A percentile compares a stretch with the other conserved stretches of the same genome.
These are phyloP conservation scores for Anastatica hierochuntica DNA, from an alignment of 345 rosid species.

Conservation along the genomic window DNA sequence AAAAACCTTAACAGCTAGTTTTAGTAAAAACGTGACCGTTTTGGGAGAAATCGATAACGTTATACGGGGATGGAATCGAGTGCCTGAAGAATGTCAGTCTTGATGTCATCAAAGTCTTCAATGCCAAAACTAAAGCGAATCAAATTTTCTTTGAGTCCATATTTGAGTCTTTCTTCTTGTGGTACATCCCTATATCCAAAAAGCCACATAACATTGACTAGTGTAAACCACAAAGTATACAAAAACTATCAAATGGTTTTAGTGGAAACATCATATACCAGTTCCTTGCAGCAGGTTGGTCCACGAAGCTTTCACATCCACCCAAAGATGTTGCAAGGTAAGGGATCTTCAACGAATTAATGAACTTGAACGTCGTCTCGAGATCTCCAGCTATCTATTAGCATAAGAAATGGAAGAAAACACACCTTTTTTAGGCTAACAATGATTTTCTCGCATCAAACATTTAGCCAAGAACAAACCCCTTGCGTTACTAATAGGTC, in stretches of 20 bases:
- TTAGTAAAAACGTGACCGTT: neutral
- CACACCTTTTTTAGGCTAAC: neutral
- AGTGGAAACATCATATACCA: slow-evolving; percentile 33
- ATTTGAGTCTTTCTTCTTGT: slow-evolving; percentile 47
- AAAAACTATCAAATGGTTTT: neutral
- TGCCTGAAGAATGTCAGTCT: slow-evolving; percentile 82
- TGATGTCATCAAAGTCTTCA: slow-evolving; percentile 78
- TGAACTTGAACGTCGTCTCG: slow-evolving; percentile 44
- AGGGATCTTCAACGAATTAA: slow-evolving; percentile 76
- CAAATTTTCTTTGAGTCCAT: slow-evolving; percentile 75
- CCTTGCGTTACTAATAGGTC: too few relatives aligned
- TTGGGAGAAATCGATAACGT: neutral
- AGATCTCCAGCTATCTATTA: slow-evolving; percentile 46
- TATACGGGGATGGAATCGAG: neutral
- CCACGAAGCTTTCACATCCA: slow-evolving; percentile 88
- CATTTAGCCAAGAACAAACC: too few relatives aligned
- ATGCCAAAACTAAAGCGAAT: slow-evolving; percentile 88
- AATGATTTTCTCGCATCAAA: slow-evolving; percentile 25
- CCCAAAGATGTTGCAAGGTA: slow-evolving; percentile 94
- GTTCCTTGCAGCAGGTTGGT: slow-evolving; percentile 78
- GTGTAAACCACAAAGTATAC: neutral
- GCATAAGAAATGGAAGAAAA: neutral
- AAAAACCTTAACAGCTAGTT: neutral
- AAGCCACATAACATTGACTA: neutral
- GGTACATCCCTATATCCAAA: slow-evolving; percentile 51